Evolutionary conservation across 352 stramenopile species (phyloP), one percentile per base, ranked within the genome.

Genomic region (Globisporangium acanthophoron): DNA sequence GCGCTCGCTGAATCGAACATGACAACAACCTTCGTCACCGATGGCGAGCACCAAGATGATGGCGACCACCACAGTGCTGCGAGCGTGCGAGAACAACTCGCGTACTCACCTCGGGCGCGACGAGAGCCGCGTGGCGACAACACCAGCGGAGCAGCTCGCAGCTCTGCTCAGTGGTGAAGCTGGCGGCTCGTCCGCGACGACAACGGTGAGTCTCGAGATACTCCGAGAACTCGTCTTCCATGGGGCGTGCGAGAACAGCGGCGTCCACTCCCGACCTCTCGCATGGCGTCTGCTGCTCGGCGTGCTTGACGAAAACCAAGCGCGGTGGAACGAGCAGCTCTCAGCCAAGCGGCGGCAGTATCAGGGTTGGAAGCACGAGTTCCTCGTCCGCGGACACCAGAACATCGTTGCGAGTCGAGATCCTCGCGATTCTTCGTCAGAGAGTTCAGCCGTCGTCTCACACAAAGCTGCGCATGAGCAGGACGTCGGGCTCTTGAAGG

Each of bases 401-500:
- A 4, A 24, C 12, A 52, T 15, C 56, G 43, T 39, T 31, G 62
- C 15, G 5, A 48, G 46, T 31, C 46, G 27, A 29, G 24, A 52
- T 18, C 11, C 39, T 21, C n/a, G 12, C 5, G 33, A 49, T n/a
- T 20, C 40, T 45, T 18, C 13, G 4, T 12, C 24, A 56, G 37
- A 43, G n/a, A 46, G n/a, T 1, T 29, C 27, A 27, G 3, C 3
- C 11, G 16, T 11, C n/a, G 15, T 5, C 0, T 8, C 31, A 33
- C 31, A 7, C 7, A 59, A 49, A 18, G 62, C 74, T 27, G 29
- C 18, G 6, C 41, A 56, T 48, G 37, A 72, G 4, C 62, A 45
- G 13, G 78, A 91, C 27, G 59, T 67, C 6, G 64, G 56, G 13
- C 66, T 87, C 31, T 63, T 89, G 57, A 75, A 73, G 60, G 75